These are phyloP conservation scores for Musa beccarii DNA, from an alignment of 176 grass and related monocot species.

Conservation along the genomic window DNA sequence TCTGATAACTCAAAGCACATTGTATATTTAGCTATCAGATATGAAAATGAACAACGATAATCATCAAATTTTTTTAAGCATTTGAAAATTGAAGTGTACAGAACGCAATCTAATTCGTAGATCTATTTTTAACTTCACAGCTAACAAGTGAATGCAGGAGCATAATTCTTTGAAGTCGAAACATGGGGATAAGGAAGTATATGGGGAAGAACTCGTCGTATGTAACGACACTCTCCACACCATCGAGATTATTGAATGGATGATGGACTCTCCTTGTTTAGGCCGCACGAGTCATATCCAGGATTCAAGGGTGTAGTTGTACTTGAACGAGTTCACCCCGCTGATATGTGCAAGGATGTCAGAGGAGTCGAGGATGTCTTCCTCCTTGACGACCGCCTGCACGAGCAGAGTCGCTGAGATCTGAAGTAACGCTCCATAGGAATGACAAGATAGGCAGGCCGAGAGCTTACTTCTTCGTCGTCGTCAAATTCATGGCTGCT, in stretches of 20 bases:
- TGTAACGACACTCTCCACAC: not conserved
- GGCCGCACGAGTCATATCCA: constrained; percentile 45
- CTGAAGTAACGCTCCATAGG: not conserved
- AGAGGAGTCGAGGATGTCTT: constrained; percentile 50
- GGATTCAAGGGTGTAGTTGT: constrained; percentile 51
- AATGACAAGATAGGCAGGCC: not conserved
- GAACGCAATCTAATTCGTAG: no score
- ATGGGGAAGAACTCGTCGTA: no score
- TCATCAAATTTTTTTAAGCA: no score
- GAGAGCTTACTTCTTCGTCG: constrained; percentile 37
- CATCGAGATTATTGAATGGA: constrained; percentile 30
- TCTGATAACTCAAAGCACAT: no score
- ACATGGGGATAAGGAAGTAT: no score
- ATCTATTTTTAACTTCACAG: no score
- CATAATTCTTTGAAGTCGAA: no score
- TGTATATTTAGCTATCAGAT: no score
- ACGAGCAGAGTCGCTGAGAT: not conserved
- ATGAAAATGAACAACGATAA: no score
- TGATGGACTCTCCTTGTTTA: constrained; percentile 13
- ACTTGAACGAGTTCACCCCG: constrained; percentile 43
- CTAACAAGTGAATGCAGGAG: no score
- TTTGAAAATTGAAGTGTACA: no score
- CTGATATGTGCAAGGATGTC: constrained; percentile 55
- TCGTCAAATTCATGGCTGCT: constrained; percentile 49
- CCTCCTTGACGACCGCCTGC: constrained; percentile 44